Evolutionary conservation across 116 monocot genomes (phyloP), one percentile per base, ranked within the genome.

Genomic region (Cymodocea nodosa): DNA sequence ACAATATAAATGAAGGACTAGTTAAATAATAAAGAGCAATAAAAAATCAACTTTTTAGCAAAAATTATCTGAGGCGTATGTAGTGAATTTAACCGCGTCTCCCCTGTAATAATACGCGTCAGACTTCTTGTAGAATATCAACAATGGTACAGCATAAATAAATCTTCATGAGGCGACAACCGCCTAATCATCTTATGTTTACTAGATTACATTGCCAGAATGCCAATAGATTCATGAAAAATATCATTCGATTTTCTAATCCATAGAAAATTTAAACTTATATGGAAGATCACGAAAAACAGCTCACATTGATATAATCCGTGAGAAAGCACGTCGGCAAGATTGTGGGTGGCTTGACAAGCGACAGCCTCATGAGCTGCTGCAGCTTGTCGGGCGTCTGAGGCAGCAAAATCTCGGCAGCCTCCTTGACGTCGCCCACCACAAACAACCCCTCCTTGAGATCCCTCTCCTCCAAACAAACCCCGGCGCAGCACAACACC

Each of bases 391-490:
- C 86, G 23, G 92, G 92, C 44, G 81, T 80, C 89, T 84, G 92
- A 2, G 92, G 92, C 34, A 91, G 55, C 68, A 98, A 70, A 61
- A 98, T 78, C 8, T 66, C 56, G 0, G 74, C 82, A 0, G 92
- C 98, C 54, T 91, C 82, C 25, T 35, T 56, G 49, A 82, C 30
- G 35, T 98, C 84, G 8, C 56, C 54, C 66, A 98, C 98, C 52
- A 78, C 82, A 51, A 98, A 98, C 62, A 91, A 63, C 59, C 91
- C 91, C 15, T 70, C 64, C 15, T 50, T 66, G 48, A 98, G 67
- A 71, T 98, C 98, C 40, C 56, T 60, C 77, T 98, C 85, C 65
- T 98, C 89, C 51, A 98, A 52, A 66, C 89, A 88, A 15, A 98
- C 92, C 68, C 92, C 98, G 34, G 89, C 77, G 56, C 81, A 84